Percentiles rank a stretch among this genome's conserved stretches.
phyloP scores from a whole-genome alignment of 345 rosid species.

The Acer yangbiense region DNA sequence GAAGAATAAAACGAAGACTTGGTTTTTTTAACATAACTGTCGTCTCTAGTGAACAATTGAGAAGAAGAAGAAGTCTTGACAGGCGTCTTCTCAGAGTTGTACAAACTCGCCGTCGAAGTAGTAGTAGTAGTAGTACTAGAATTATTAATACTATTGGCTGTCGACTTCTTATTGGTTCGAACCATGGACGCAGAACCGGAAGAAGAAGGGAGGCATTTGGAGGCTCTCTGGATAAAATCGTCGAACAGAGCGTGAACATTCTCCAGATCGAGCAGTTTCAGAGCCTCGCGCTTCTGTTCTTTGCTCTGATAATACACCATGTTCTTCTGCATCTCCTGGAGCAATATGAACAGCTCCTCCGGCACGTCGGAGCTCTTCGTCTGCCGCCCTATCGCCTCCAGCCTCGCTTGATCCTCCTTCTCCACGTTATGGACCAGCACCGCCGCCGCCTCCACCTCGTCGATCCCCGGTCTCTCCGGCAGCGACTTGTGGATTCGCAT shows the following conservation, averaged over 20 bases:
- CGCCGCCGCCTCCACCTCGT: slow-evolving; percentile 78
- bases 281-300: slow-evolving; percentile 77
- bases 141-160: neutral
- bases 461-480: slow-evolving; percentile 71
- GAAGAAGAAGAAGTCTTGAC: slow-evolving; percentile 28
- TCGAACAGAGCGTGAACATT: slow-evolving; percentile 66
- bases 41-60: slow-evolving; percentile 62
- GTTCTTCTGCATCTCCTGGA: slow-evolving; percentile 75
- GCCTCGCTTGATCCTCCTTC: slow-evolving; percentile 64
- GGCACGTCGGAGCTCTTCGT: slow-evolving; percentile 55
- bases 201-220: slow-evolving; percentile 56
- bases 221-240: slow-evolving; percentile 83
- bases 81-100: slow-evolving; percentile 35
- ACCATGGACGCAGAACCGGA: neutral
- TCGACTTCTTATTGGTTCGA: slow-evolving; percentile 3
- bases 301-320: slow-evolving; percentile 55
- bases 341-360: slow-evolving; percentile 63
- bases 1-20: slow-evolving; percentile 51
- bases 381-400: slow-evolving; percentile 64
- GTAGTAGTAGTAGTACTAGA: slow-evolving; percentile 4
- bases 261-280: slow-evolving; percentile 77
- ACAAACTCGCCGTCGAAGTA: slow-evolving; percentile 26
- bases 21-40: slow-evolving; percentile 61
- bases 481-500: slow-evolving; percentile 85
- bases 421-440: slow-evolving; percentile 67